Evolutionary conservation across 2,329 filamentous ascomycete genomes (phyloP), one percentile per base, ranked within the genome.

Genomic region (Mycosphaerella sp.): DNA sequence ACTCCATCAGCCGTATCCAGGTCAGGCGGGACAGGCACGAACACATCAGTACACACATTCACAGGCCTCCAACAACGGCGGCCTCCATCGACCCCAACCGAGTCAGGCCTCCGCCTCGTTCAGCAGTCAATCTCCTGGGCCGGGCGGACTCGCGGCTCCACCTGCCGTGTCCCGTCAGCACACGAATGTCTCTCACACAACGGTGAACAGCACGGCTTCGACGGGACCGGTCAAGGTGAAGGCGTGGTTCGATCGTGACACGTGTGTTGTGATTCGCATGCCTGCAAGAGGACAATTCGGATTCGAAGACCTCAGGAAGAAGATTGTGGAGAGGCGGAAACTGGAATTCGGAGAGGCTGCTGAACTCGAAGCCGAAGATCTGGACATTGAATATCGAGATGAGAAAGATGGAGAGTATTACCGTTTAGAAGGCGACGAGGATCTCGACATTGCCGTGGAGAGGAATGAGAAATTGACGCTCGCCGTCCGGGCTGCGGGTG

Each of bases 251-350:
- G 87, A 92, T 55, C 69, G 74, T 61, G 86, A 91, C 57, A 92
- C 96, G 62, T 82, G 95, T 53, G 92, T 96, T 62, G 87, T 93
- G 43, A 90, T 98, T 65, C 85, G 91, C 34, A 89, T 97, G 52
- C 86, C 92, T 0, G 80, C 80, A 1, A 87, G 95, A 51, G 66
- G 67, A 11, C 60, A 67, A 39, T 89, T 95, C 64, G 80, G 80
- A 51, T 93, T 85, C 70, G 77, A 81, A 50, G 86, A 89, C 57
- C 78, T 98, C 7, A 85, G 86, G 63, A 85, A 90, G 61, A 95
- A 93, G 72, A 83, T 97, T 56, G 80, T 83, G 47, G 89, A 96
- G 63, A 81, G 93, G 43, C 79, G 95, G 60, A 90, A 90, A 74
- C 80, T 95, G 43, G 75, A 78, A 57, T 72, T 70, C 26, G 48